Evolutionary conservation across 495 filamentous ascomycete species (phyloP), one percentile per base, ranked within the genome.

Genomic region (Podospora anserina): DNA sequence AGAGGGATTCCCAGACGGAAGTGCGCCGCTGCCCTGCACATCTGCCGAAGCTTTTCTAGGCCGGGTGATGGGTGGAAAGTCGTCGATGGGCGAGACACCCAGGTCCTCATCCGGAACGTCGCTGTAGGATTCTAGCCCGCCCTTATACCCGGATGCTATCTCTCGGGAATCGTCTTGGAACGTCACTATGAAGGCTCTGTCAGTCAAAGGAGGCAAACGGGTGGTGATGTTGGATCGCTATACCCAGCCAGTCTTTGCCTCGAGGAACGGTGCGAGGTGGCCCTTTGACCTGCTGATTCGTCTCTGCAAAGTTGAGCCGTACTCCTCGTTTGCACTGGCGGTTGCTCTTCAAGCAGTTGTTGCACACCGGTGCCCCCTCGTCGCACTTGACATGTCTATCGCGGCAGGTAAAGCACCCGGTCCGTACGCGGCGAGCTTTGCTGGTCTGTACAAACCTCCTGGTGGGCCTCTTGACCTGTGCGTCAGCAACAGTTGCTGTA

Each of bases 291-390:
- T 90, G 88, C 7, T 88, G 91, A 74, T 97, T 93, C 71, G 97
- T 94, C 74, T 97, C 94, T 70, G 97, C 94, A 74, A 97, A 99
- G 76, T 98, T 99, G 55, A 99, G 84, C 53, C 92, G 86, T 23
- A 97, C 82, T 15, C 95, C 95, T 57, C 94, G 86, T 76, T 93
- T 91, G 83, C 95, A 99, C 54, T 88, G 81, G 59, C 94, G 84
- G 70, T 86, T 92, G 23, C 93, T 94, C 77, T 97, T 98, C 26
- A 85, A 86, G 79, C 95, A 99, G 73, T 99, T 99, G 69, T 81
- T 78, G 74, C 94, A 98, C 60, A 88, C 82, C 3, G 93, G 92
- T 49, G 88, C 72, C 1, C 83, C 89, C 78, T 99, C 95, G 74
- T 99, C 94, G 76, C 87, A 88, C 75, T 86, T 87, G 65, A 87